These are phyloP conservation scores for Podochytrium sp. DNA, from an alignment of 192 early-diverging fungal genomes.

Conservation along the genomic window DNA sequence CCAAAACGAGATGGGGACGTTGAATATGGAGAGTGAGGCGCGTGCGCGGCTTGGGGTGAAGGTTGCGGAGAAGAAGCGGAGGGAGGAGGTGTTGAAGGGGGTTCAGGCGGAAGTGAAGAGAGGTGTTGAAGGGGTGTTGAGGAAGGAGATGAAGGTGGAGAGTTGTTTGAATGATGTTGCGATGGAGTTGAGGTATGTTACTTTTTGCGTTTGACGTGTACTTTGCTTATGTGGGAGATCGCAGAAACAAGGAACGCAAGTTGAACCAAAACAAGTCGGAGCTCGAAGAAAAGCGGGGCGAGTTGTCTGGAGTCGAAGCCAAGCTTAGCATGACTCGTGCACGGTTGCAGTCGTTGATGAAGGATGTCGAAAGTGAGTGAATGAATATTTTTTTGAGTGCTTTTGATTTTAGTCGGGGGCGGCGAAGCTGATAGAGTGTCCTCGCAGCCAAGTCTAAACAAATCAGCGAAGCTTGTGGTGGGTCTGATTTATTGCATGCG, in stretches of 20 bases:
- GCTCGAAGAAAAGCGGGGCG: constrained; percentile 14
- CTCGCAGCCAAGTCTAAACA: constrained; percentile 8
- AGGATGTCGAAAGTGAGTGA: constrained; percentile 35
- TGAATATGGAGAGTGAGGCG: constrained; percentile 66
- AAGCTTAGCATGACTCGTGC: constrained; percentile 21
- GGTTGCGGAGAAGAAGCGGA: constrained; percentile 53
- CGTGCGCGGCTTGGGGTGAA: constrained; percentile 65
- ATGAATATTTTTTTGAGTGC: too few species aligned
- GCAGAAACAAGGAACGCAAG: constrained; percentile 21
- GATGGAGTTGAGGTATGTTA: background rate
- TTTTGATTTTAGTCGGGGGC: too few species aligned
- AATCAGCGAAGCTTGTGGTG: constrained; percentile 28
- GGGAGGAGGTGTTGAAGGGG: constrained; percentile 32
- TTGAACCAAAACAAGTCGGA: constrained; percentile 4
- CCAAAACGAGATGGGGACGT: constrained; percentile 59
- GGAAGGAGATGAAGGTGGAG: background rate
- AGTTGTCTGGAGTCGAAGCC: constrained; percentile 26
- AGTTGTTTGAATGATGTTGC: constrained; percentile 20
- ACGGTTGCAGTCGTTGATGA: constrained; percentile 12
- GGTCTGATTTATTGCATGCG: constrained; percentile 34
- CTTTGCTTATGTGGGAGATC: background rate
- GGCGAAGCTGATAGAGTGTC: too few species aligned
- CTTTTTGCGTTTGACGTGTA: background rate
- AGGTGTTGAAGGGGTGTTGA: background rate
- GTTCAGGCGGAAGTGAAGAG: constrained; percentile 3